phyloP scores from a whole-genome alignment of 768 basidiomycete genomes.

The Pluteus cervinus region DNA sequence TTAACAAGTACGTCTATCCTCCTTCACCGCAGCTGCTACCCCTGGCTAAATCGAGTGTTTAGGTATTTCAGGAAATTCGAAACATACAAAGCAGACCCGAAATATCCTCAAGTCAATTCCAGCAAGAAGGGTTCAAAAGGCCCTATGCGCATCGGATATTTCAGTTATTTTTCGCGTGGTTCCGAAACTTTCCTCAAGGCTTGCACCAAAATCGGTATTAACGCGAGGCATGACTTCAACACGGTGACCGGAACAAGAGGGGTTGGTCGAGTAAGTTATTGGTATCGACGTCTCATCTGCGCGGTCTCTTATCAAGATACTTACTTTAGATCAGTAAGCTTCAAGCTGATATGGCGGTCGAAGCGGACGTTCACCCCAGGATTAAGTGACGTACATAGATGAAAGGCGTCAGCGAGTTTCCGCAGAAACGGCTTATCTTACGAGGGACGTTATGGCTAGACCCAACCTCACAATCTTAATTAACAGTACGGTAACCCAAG shows the following conservation, averaged over 20 bases:
- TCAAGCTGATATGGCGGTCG: background rate
- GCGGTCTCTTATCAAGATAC: background rate
- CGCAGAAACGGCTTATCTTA: constrained; percentile 59
- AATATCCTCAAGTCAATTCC: constrained; percentile 41
- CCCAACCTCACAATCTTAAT: constrained; percentile 56
- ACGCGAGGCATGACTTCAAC: constrained; percentile 50
- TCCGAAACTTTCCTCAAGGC: constrained; percentile 45
- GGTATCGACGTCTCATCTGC: background rate
- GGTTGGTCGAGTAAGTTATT: constrained; percentile 40
- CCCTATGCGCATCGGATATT: constrained; percentile 49
- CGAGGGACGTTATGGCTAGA: constrained; percentile 48
- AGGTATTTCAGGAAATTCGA: constrained; percentile 68
- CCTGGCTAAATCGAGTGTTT: constrained; percentile 8
- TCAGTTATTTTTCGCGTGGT: constrained; percentile 30
- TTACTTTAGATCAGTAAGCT: constrained; percentile 23
- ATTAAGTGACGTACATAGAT: constrained; percentile 63
- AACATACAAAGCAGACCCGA: constrained; percentile 39
- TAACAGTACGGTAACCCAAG: constrained; percentile 44
- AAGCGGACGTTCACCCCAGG: too few species aligned
- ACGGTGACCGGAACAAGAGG: constrained; percentile 48
- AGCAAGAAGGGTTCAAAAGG: constrained; percentile 41
- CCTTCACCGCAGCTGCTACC: constrained; percentile 1
- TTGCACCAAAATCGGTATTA: constrained; percentile 44
- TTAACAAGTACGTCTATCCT: constrained; percentile 34
- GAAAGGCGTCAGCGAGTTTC: constrained; percentile 44